Conservation (phyloP, 306 rosid species). For the Cyclanthera cordifolia region DNA sequence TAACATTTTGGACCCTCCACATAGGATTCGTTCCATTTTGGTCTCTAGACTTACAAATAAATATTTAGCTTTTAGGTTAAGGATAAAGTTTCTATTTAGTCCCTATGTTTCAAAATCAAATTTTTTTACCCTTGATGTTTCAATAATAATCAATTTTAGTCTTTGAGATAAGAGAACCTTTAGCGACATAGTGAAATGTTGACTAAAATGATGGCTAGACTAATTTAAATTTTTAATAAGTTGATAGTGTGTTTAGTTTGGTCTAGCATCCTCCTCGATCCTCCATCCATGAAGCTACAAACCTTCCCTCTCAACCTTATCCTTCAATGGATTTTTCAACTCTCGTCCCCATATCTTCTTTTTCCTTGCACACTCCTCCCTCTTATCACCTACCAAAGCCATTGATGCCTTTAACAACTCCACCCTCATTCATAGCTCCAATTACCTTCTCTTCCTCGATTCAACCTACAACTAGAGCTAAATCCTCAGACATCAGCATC, state of each 20-base stretch:
- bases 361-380: slow-evolving; percentile 22
- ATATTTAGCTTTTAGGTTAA: no score
- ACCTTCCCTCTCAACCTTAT: slow-evolving; percentile 5
- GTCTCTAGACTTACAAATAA: no score
- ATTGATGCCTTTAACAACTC: slow-evolving; percentile 23
- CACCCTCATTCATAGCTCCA: slow-evolving; percentile 10
- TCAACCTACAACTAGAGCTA: slow-evolving; percentile 16
- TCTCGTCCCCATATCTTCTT: slow-evolving; percentile 22
- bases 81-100: no score
- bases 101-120: no score
- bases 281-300: background rate
- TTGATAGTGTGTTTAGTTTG: background rate
- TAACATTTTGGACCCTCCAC: no score
- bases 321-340: slow-evolving; percentile 41
- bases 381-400: slow-evolving; percentile 5
- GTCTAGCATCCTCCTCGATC: slow-evolving; percentile 7
- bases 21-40: no score
- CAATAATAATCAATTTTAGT: no score
- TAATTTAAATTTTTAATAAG: no score
- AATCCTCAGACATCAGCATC: slow-evolving; percentile 45
- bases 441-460: background rate
- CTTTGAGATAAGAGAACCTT: background rate
- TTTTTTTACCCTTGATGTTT: no score
- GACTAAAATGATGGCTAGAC: background rate
- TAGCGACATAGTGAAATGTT: background rate